Base-by-base conservation (phyloP, 1,284 basidiomycete genomes). In the Naganishia sp. region DNA sequence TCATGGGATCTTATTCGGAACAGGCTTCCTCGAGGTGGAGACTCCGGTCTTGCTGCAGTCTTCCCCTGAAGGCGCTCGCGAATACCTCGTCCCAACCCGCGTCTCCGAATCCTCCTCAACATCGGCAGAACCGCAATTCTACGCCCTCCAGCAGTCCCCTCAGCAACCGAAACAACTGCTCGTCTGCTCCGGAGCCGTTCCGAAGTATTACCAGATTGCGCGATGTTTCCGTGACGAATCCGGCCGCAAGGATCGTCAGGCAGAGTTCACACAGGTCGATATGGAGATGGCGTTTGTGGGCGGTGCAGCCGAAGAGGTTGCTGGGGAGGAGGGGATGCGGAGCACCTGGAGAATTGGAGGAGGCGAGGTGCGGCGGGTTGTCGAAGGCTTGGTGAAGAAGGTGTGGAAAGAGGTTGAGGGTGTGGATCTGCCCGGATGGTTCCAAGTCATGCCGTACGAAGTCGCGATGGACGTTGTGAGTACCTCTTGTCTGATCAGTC, bases 221-320 rank as follows among this genome's bases (percentile, higher is more conserved):
- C 86, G 87, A 71, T 97, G 94, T 79, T 97, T 97, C 83, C 86
- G 94, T 48, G 94, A 97, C 78, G 94, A 97, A 78, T 92, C 93
- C 75, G 92, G 92, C 2, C 84, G 94, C 66, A 93, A 90, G 78
- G 94, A 97, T 79, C 85, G 94, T 36, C 94, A 97, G 76, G 93
- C 94, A 0, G 94, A 97, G 79, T 97, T 97, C 79, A 97, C 94
- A 23, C 94, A 97, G 81, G 84, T 97, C 70, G 94, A 97, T 86
- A 79, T 97, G 70, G 94, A 97, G 81, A 94, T 97, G 90, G 92
- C 90, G 2, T 97, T 91, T 79, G 88, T 96, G 31, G 88, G 88
- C 23, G 96, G 94, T 13, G 72, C 76, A 2, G 69, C 69, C 85
- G 68, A 67, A 9, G 69, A 69, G 50, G 65, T 64, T 23, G 64